Base-by-base conservation (phyloP, 768 basidiomycete species). In the Coprinopsis cinerea region DNA sequence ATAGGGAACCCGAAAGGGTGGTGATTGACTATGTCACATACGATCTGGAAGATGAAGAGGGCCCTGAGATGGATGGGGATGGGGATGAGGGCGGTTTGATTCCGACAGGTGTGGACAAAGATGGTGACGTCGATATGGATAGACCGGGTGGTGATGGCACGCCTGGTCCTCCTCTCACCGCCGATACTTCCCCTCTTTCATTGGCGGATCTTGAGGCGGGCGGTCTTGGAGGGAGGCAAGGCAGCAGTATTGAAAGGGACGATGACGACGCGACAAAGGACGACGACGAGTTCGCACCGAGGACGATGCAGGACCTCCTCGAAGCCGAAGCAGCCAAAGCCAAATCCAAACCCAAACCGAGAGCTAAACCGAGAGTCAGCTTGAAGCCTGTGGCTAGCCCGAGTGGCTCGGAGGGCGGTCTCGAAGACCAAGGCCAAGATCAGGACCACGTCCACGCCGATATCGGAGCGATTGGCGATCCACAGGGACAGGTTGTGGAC, bases 291-390 rank as follows among this genome's bases (percentile, higher is more conserved):
- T 39, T 53, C 17, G 49, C 58, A 20, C 67, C 82, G 13, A 84
- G 77, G 64, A 80, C 82, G 15, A 81, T 88, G 83, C 69, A 71
- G 25, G 75, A 86, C 55, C 68, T 87, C 23, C 24, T 40, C 17
- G 51, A 53, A 18, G 48, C 34, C 28, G 37, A 53, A 36, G n/a
- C 40, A 39, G 18, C 46, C 26, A 30, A 57, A 49, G 44, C 49
- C 34, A 56, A 49, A 35, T 10, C 51, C 14, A 53, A 55, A n/a
- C n/a, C n/a, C n/a, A n/a, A n/a, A n/a, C n/a, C n/a, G n/a, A n/a
- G n/a, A n/a, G n/a, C n/a, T n/a, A n/a, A n/a, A n/a, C n/a, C n/a
- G n/a, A n/a, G n/a, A n/a, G n/a, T n/a, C n/a, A n/a, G n/a, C n/a
- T n/a, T n/a, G n/a, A 26, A 18, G 7, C n/a, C 30, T 18, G 18